These are phyloP conservation scores for Chenopodium berlandieri DNA, from an alignment of 148 eudicot genomes.

Conservation along the genomic window DNA sequence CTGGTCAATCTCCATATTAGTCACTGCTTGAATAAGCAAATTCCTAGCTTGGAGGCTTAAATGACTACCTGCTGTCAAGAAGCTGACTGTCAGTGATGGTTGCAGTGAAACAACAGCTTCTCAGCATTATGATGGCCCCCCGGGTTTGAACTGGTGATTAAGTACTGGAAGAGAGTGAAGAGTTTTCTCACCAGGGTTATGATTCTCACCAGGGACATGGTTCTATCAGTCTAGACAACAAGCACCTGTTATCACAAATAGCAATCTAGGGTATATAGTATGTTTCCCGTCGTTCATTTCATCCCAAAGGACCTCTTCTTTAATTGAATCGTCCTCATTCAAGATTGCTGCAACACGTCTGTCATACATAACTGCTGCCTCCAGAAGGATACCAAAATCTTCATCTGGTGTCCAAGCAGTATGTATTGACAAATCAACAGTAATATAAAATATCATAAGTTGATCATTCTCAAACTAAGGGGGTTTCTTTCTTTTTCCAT, in stretches of 20 bases:
- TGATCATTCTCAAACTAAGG: conserved; percentile 3
- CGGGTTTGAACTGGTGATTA: no score
- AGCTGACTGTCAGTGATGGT: no score
- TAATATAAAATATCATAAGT: not conserved
- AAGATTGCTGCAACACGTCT: conserved; percentile 90
- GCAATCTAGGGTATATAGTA: conserved; percentile 67
- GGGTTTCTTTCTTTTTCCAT: not conserved
- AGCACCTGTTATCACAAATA: conserved; percentile 88
- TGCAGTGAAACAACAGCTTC: no score
- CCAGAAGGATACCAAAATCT: conserved; percentile 89
- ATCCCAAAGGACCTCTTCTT: conserved; percentile 57
- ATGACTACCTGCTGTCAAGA: no score
- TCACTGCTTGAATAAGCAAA: no score
- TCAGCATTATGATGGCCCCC: no score
- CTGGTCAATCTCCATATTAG: no score
- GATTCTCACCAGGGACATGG: no score
- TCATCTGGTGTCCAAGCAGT: conserved; percentile 91
- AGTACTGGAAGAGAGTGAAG: no score
- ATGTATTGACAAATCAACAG: conserved; percentile 9
- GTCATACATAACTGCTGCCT: conserved; percentile 97
- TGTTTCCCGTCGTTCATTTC: conserved; percentile 55
- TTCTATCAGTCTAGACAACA: not conserved
- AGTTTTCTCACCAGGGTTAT: no score
- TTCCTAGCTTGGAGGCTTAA: no score
- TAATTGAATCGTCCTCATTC: conserved; percentile 66